Percentiles rank a stretch among this genome's conserved stretches.
Conservation (phyloP, 2,329 filamentous ascomycete genomes). For the Aspergillus terreus region DNA sequence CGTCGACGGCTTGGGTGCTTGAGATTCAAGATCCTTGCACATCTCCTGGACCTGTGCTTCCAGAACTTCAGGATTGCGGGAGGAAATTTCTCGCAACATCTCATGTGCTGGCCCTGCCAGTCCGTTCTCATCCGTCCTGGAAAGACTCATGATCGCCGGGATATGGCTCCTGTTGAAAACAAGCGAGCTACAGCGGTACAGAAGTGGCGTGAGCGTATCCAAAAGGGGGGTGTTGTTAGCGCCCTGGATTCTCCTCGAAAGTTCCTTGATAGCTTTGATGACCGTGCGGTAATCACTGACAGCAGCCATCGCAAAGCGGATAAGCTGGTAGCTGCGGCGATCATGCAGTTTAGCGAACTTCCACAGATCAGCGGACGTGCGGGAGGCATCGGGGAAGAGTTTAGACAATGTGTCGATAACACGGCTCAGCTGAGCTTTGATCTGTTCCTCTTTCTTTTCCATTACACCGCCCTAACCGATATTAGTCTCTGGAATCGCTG, state of each 20-base stretch:
- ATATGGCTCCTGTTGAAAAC: slow-evolving; percentile 95
- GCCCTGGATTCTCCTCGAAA: slow-evolving; percentile 74
- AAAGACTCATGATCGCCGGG: slow-evolving; percentile 81
- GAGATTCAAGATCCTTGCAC: slow-evolving; percentile 77
- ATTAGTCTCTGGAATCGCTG: neutral
- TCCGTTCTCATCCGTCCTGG: slow-evolving; percentile 75
- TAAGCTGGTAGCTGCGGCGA: slow-evolving; percentile 81
- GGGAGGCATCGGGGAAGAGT: slow-evolving; percentile 70
- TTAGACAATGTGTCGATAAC: slow-evolving; percentile 70
- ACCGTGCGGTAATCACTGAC: slow-evolving; percentile 92
- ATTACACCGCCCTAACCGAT: slow-evolving; percentile 65
- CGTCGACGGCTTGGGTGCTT: slow-evolving; percentile 67
- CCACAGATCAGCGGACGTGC: slow-evolving; percentile 72
- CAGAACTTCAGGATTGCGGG: slow-evolving; percentile 82
- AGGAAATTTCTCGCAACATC: slow-evolving; percentile 86
- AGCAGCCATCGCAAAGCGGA: slow-evolving; percentile 78
- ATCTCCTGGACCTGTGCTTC: slow-evolving; percentile 89
- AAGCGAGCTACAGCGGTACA: slow-evolving; percentile 79
- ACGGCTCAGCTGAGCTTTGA: slow-evolving; percentile 66
- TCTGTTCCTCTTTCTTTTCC: slow-evolving; percentile 61
- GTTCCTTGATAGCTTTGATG: slow-evolving; percentile 82
- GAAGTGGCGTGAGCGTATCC: slow-evolving; percentile 74
- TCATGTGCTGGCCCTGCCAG: slow-evolving; percentile 79
- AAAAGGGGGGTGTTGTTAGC: slow-evolving; percentile 61
- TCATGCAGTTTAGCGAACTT: slow-evolving; percentile 92